Percentiles rank a stretch among this genome's conserved stretches.
These are phyloP conservation scores for Chaetomium olivaceum DNA, from an alignment of 2,329 filamentous ascomycete species.

Conservation along the genomic window DNA sequence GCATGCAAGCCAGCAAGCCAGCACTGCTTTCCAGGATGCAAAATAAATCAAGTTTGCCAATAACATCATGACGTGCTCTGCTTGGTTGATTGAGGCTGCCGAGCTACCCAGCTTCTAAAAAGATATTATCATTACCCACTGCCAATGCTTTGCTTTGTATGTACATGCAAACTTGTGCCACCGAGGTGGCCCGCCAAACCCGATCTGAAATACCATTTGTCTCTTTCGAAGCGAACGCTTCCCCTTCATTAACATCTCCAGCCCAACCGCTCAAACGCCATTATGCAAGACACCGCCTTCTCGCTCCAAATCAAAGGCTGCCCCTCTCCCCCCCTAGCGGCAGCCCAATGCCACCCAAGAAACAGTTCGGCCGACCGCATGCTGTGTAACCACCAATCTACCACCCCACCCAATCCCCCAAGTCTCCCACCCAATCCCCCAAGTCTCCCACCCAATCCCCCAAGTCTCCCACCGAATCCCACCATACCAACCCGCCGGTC, in stretches of 20 bases:
- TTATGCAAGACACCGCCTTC: background rate
- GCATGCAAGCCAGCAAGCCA: slow-evolving; percentile 1
- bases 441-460: background rate
- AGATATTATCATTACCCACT: background rate
- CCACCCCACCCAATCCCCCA: background rate
- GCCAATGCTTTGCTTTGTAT: background rate
- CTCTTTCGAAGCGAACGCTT: background rate
- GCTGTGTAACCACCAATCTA: background rate
- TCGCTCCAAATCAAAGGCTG: background rate
- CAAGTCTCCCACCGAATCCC: no score
- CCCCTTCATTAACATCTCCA: background rate
- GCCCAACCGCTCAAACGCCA: background rate
- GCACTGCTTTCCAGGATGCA: slow-evolving; percentile 6
- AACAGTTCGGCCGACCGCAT: background rate
- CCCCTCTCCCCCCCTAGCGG: no score
- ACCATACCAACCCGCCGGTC: background rate
- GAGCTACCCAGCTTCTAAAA: background rate
- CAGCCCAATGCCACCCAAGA: background rate
- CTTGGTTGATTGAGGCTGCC: background rate
- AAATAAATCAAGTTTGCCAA: slow-evolving; percentile 4
- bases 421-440: background rate
- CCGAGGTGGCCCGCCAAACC: background rate
- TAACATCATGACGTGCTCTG: background rate
- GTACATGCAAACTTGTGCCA: background rate
- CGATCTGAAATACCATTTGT: background rate